Evolutionary conservation across 768 basidiomycete species (phyloP).

Genomic region (Leccinum disarticulatum): DNA sequence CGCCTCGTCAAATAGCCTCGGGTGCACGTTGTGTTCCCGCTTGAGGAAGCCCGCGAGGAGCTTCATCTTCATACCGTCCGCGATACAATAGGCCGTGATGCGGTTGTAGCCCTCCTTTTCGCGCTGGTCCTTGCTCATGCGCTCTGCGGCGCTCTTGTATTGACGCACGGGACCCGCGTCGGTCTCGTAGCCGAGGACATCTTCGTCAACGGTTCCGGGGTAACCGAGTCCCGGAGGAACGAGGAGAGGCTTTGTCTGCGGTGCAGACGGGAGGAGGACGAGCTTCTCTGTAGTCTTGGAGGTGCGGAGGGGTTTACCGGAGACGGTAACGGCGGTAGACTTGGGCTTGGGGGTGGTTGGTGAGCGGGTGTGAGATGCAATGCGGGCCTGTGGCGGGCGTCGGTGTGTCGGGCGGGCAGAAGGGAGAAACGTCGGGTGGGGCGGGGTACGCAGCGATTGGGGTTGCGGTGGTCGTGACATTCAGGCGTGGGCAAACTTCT

Average conservation of each 20-base stretch:
- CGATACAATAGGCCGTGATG: slow-evolving; percentile 87
- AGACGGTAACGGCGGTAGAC: slow-evolving; percentile 16
- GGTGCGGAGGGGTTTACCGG: slow-evolving; percentile 65
- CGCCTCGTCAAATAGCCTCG: slow-evolving; percentile 89
- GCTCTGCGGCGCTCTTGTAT: slow-evolving; percentile 81
- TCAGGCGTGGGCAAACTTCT: no score
- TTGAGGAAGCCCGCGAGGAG: slow-evolving; percentile 82
- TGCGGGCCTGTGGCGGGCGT: slow-evolving; percentile 24
- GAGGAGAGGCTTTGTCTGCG: slow-evolving; percentile 75
- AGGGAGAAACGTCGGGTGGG: slow-evolving; percentile 24
- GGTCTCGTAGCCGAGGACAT: slow-evolving; percentile 61
- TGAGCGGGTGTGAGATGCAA: slow-evolving; percentile 17
- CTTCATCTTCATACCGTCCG: slow-evolving; percentile 84
- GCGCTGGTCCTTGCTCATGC: slow-evolving; percentile 85
- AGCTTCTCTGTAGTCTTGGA: slow-evolving; percentile 92
- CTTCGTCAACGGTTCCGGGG: slow-evolving; percentile 38
- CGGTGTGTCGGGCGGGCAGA: slow-evolving; percentile 21
- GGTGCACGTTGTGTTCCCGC: slow-evolving; percentile 88
- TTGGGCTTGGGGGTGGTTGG: slow-evolving; percentile 20
- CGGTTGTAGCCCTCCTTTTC: slow-evolving; percentile 78
- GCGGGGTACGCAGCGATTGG: slow-evolving; percentile 12
- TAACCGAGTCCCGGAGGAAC: slow-evolving; percentile 17
- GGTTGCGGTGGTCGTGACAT: neutral
- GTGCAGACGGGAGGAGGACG: slow-evolving; percentile 85
- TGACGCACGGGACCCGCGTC: slow-evolving; percentile 64